These are phyloP conservation scores for Brassica incana DNA, from an alignment of 345 rosid genomes.

Conservation along the genomic window DNA sequence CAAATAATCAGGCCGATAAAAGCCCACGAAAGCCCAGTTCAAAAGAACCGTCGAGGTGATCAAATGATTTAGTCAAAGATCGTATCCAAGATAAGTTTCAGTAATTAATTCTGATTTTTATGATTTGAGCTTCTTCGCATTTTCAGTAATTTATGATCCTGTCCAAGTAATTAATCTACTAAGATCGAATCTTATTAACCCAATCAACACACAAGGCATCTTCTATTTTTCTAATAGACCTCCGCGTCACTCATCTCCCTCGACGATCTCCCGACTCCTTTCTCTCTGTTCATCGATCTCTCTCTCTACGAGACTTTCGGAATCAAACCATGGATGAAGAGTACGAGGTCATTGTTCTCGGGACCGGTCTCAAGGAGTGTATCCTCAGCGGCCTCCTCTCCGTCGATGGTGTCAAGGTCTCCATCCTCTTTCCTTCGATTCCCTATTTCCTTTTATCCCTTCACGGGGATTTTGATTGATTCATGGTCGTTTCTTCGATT, in stretches of 20 bases:
- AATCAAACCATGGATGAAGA: slow-evolving; percentile 75
- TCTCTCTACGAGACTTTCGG: not conserved
- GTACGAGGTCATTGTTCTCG: slow-evolving; percentile 89
- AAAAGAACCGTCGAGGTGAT: no score
- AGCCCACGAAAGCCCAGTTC: not conserved
- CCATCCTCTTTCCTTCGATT: not conserved
- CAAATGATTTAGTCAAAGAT: not conserved
- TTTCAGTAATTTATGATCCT: not conserved
- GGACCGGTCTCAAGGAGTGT: slow-evolving; percentile 94
- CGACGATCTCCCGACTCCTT: slow-evolving; percentile 26
- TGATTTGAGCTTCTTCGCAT: not conserved
- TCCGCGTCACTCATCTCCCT: slow-evolving; percentile 29
- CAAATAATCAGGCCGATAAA: not conserved
- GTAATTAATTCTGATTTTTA: not conserved
- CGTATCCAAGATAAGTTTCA: not conserved
- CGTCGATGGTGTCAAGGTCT: slow-evolving; percentile 91
- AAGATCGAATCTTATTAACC: not conserved
- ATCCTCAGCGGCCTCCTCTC: slow-evolving; percentile 95
- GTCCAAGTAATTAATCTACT: not conserved
- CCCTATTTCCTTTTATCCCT: not conserved
- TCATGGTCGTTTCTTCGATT: no score
- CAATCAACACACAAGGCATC: not conserved
- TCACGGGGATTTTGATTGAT: not conserved
- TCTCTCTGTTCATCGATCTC: slow-evolving; percentile 11
- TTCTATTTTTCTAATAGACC: not conserved